Conservation (phyloP, 768 basidiomycete genomes). For the Russula sp. region DNA sequence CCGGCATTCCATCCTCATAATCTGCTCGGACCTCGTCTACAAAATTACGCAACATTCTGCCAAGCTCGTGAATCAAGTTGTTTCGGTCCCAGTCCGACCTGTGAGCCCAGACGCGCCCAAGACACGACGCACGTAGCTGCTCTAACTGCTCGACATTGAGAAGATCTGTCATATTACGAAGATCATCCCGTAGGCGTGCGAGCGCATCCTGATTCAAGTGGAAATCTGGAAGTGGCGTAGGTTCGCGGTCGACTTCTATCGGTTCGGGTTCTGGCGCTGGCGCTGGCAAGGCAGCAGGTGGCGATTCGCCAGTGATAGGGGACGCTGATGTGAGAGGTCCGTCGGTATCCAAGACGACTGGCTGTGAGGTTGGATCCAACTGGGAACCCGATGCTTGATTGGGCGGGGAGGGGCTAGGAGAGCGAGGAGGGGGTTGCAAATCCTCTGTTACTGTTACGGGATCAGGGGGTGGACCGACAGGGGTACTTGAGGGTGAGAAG, state of each 20-base stretch:
- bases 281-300: constrained; percentile 20
- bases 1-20: constrained; percentile 14
- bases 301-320: constrained; percentile 6
- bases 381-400: constrained; percentile 5
- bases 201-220: constrained; percentile 50
- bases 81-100: constrained; percentile 81
- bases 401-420: neutral
- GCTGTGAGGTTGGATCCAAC: neutral
- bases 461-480: constrained; percentile 13
- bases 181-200: constrained; percentile 39
- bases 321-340: neutral
- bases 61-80: constrained; percentile 52
- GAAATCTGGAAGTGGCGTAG: constrained; percentile 77
- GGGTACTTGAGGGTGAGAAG: constrained; percentile 20
- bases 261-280: constrained; percentile 29
- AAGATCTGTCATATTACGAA: constrained; percentile 49
- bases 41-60: constrained; percentile 54
- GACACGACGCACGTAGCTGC: constrained; percentile 81
- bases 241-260: constrained; percentile 55
- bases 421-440: neutral
- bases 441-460: neutral
- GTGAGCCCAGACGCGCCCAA: constrained; percentile 77
- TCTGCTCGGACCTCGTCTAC: constrained; percentile 51
- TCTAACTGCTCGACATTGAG: constrained; percentile 88
- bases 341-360: neutral